These are phyloP conservation scores for Chrysochromulina parva DNA, from an alignment of 78 protist genomes.

Conservation along the genomic window DNA sequence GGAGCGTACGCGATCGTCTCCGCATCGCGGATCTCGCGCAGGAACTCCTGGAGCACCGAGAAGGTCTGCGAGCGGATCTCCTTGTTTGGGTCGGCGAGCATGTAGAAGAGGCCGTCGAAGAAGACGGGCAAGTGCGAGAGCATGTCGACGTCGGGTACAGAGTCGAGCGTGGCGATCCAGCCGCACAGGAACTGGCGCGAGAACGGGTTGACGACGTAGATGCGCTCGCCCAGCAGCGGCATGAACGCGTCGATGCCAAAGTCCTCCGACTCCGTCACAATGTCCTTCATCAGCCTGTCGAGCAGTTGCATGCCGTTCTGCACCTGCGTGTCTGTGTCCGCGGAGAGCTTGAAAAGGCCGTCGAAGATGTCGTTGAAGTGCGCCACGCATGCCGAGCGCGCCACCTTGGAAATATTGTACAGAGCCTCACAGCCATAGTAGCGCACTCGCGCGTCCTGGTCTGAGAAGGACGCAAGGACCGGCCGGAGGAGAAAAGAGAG, in stretches of 20 bases:
- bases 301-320: constrained; percentile 84
- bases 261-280: constrained; percentile 75
- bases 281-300: constrained; percentile 89
- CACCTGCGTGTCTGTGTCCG: constrained; percentile 80
- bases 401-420: constrained; percentile 89
- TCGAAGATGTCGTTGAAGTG: constrained; percentile 86
- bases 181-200: constrained; percentile 77
- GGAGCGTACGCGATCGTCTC: background rate
- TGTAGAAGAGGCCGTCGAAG: constrained; percentile 74
- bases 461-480: constrained; percentile 59
- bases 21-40: constrained; percentile 26
- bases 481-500: constrained; percentile 77
- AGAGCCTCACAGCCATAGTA: constrained; percentile 95
- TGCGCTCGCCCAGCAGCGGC: constrained; percentile 68
- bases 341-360: constrained; percentile 82
- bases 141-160: constrained; percentile 80
- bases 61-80: constrained; percentile 70
- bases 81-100: constrained; percentile 76
- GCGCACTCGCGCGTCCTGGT: constrained; percentile 73
- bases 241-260: constrained; percentile 72
- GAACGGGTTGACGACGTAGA: constrained; percentile 48
- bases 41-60: constrained; percentile 69
- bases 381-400: background rate
- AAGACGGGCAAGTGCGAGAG: constrained; percentile 11
- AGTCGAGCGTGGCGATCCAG: constrained; percentile 78